These are phyloP conservation scores for Dovyalis caffra DNA, from an alignment of 345 rosid species.

Conservation along the genomic window DNA sequence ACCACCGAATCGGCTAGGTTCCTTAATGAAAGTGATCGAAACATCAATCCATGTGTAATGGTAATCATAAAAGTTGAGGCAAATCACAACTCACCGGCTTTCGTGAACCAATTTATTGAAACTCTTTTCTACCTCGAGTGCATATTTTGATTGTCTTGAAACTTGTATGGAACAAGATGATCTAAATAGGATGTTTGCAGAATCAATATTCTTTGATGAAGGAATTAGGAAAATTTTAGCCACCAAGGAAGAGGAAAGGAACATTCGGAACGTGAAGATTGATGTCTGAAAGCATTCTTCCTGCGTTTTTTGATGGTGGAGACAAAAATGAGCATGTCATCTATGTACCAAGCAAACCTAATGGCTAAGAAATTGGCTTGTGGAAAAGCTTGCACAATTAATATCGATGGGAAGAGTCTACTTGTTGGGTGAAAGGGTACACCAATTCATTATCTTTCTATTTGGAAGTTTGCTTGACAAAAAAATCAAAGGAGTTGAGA, in stretches of 20 bases:
- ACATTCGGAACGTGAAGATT: constrained; percentile 32
- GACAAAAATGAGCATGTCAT: constrained; percentile 34
- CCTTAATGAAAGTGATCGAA: constrained; percentile 35
- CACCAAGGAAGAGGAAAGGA: constrained; percentile 43
- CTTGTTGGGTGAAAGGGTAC: constrained; percentile 53
- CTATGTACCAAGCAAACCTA: constrained; percentile 41
- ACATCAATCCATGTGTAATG: constrained; percentile 38
- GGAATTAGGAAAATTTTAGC: constrained; percentile 38
- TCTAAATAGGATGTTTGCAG: constrained; percentile 5
- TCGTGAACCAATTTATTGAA: constrained; percentile 43
- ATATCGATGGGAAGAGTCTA: constrained; percentile 35
- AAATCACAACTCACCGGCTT: constrained; percentile 42
- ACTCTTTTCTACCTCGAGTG: constrained; percentile 38
- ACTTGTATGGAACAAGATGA: constrained; percentile 13
- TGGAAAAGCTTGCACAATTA: constrained; percentile 38
- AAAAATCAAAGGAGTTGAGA: no score
- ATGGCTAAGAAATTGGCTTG: constrained; percentile 23
- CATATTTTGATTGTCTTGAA: constrained; percentile 31
- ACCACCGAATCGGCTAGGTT: constrained; percentile 33
- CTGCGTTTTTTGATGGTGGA: constrained; percentile 41
- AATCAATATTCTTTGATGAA: constrained; percentile 24
- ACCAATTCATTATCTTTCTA: constrained; percentile 41
- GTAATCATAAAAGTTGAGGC: constrained; percentile 45
- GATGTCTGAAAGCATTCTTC: constrained; percentile 49
- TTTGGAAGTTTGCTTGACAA: constrained; percentile 9